These are phyloP conservation scores for Globisporangium ultimum DNA, from an alignment of 352 stramenopile species.

Conservation along the genomic window DNA sequence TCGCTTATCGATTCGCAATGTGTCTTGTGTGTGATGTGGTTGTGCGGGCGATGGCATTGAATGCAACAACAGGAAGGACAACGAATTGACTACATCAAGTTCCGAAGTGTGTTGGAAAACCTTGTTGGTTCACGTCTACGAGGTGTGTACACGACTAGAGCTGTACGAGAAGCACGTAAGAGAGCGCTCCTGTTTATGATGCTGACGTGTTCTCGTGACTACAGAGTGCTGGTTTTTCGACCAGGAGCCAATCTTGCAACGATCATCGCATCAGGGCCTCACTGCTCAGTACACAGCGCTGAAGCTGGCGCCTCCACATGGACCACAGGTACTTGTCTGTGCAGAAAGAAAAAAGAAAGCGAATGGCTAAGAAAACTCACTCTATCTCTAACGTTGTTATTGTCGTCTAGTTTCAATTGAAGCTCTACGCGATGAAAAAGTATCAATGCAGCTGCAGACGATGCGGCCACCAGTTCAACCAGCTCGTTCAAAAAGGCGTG, in stretches of 20 bases:
- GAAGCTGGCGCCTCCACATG: constrained; percentile 67
- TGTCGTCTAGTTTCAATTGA: constrained; percentile 69
- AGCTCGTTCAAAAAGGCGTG: constrained; percentile 84
- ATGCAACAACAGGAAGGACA: constrained; percentile 27
- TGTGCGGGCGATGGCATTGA: neutral
- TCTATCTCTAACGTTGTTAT: no score
- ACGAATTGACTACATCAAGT: constrained; percentile 69
- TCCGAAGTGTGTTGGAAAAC: constrained; percentile 56
- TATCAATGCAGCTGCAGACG: constrained; percentile 66
- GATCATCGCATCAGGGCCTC: constrained; percentile 28
- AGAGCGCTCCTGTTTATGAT: neutral
- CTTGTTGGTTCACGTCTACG: constrained; percentile 37
- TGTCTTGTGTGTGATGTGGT: neutral
- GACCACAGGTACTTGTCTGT: constrained; percentile 52
- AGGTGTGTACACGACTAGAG: constrained; percentile 24
- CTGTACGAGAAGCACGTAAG: neutral
- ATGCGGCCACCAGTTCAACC: constrained; percentile 62
- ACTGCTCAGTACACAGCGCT: constrained; percentile 55
- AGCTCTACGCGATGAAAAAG: constrained; percentile 83
- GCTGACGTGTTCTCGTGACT: neutral
- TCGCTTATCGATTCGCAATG: neutral
- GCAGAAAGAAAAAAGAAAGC: no score
- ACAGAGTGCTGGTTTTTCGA: constrained; percentile 90
- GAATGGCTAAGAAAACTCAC: no score
- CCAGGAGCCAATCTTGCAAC: constrained; percentile 54